Evolutionary conservation across 352 stramenopile species (phyloP).

Genomic region (Globisporangium barbulae): DNA sequence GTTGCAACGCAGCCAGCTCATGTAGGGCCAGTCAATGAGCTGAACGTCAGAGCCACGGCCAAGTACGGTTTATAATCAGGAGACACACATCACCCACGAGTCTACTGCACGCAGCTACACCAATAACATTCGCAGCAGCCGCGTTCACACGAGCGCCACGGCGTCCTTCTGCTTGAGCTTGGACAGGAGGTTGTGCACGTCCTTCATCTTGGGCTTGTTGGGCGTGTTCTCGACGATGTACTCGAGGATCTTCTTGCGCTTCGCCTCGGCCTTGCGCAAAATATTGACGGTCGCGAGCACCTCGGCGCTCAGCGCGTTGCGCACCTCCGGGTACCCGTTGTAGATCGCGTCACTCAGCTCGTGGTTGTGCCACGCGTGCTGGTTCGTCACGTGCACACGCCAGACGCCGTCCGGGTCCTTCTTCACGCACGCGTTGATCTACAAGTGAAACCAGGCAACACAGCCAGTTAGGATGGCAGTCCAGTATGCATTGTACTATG

Average conservation of each 20-base stretch:
- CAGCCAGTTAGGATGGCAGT: background rate
- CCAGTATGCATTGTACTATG: background rate
- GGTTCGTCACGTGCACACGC: slow-evolving; percentile 31
- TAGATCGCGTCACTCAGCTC: slow-evolving; percentile 25
- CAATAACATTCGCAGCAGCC: too few relatives aligned
- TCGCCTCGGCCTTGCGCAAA: slow-evolving; percentile 24
- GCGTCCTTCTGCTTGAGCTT: slow-evolving; percentile 17
- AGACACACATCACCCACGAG: too few relatives aligned
- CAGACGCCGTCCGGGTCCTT: slow-evolving; percentile 17
- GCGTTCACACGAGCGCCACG: background rate
- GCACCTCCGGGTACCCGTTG: slow-evolving; percentile 29
- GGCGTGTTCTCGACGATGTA: slow-evolving; percentile 32
- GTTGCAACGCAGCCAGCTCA: too few relatives aligned
- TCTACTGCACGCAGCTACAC: too few relatives aligned
- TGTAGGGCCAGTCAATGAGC: too few relatives aligned
- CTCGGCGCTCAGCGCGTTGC: slow-evolving; percentile 26
- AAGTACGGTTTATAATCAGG: too few relatives aligned
- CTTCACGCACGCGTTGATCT: slow-evolving; percentile 45
- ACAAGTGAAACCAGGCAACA: background rate
- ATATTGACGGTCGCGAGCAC: slow-evolving; percentile 30
- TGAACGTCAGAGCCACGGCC: too few relatives aligned
- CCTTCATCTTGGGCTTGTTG: slow-evolving; percentile 31
- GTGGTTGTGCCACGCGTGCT: slow-evolving; percentile 38
- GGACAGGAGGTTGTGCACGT: slow-evolving; percentile 35
- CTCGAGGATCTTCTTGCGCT: slow-evolving; percentile 33